Percentiles rank a stretch among this genome's conserved stretches.
phyloP scores from a whole-genome alignment of 2,329 filamentous ascomycete genomes.

The Rhytidhysteron rufulum region DNA sequence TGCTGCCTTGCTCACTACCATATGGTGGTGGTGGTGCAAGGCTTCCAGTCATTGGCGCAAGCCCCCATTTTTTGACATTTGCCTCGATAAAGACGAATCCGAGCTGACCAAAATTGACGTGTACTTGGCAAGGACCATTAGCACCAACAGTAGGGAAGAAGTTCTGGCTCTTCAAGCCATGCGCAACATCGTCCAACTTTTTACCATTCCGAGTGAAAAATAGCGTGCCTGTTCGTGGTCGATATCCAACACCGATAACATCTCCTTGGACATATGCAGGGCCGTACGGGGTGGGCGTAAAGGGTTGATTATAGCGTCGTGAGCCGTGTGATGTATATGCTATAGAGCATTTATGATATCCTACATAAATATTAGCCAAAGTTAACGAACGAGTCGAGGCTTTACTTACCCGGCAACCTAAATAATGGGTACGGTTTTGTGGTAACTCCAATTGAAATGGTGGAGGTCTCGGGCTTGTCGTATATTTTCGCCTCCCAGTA shows the following conservation, averaged over 20 bases:
- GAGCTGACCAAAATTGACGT: slow-evolving; percentile 97
- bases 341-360: slow-evolving; percentile 87
- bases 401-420: slow-evolving; percentile 75
- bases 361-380: slow-evolving; percentile 43
- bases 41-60: slow-evolving; percentile 93
- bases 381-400: neutral
- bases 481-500: slow-evolving; percentile 99
- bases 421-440: slow-evolving; percentile 98
- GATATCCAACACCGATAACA: slow-evolving; percentile 91
- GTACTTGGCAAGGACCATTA: slow-evolving; percentile 85
- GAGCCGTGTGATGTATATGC: slow-evolving; percentile 87
- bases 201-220: slow-evolving; percentile 99
- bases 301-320: slow-evolving; percentile 90
- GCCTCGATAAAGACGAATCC: slow-evolving; percentile 99
- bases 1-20: slow-evolving; percentile 94
- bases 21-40: slow-evolving; percentile 94
- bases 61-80: slow-evolving; percentile 99
- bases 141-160: slow-evolving; percentile 98
- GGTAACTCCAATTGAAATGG: slow-evolving; percentile 87
- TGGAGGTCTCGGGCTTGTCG: slow-evolving; percentile 86
- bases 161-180: slow-evolving; percentile 90
- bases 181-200: slow-evolving; percentile 88
- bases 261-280: slow-evolving; percentile 87
- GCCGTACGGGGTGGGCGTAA: slow-evolving; percentile 73
- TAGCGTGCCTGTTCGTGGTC: slow-evolving; percentile 87